A percentile compares a stretch with the other conserved stretches of the same genome.
Evolutionary conservation across 2,329 filamentous ascomycete genomes (phyloP).

Genomic region (Aspergillus quadrilineatus): DNA sequence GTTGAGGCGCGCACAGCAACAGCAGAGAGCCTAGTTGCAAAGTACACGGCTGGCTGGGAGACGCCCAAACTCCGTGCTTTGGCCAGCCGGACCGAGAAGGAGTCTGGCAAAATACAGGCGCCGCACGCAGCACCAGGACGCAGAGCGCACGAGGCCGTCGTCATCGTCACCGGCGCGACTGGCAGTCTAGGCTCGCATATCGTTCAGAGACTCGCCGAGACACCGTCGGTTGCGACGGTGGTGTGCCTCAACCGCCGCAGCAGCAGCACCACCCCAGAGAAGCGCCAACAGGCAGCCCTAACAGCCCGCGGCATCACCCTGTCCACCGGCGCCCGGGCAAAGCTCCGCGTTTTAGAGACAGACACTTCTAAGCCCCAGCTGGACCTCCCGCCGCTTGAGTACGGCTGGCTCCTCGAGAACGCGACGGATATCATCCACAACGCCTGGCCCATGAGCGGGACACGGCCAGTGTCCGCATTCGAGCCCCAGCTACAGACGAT

Average conservation of each 20-base stretch:
- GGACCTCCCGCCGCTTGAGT: conserved; percentile 45
- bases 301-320: conserved; percentile 25
- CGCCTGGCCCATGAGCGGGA: conserved; percentile 30
- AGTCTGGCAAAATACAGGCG: no score
- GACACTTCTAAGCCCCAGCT: conserved; percentile 53
- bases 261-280: conserved; percentile 25
- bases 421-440: conserved; percentile 49
- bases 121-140: no score
- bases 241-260: conserved; percentile 50
- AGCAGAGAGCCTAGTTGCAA: not conserved
- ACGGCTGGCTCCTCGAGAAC: conserved; percentile 35
- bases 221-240: conserved; percentile 26
- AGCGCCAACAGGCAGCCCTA: conserved; percentile 39
- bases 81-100: no score
- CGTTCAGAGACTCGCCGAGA: conserved; percentile 35
- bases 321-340: conserved; percentile 22
- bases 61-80: no score
- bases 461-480: conserved; percentile 19
- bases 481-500: conserved; percentile 43
- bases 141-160: conserved; percentile 6
- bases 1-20: not conserved
- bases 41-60: not conserved
- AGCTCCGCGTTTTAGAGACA: conserved; percentile 49
- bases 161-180: conserved; percentile 45
- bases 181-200: conserved; percentile 43